Evolutionary conservation across 352 stramenopile species (phyloP).

Genomic region (Globisporangium lucens): DNA sequence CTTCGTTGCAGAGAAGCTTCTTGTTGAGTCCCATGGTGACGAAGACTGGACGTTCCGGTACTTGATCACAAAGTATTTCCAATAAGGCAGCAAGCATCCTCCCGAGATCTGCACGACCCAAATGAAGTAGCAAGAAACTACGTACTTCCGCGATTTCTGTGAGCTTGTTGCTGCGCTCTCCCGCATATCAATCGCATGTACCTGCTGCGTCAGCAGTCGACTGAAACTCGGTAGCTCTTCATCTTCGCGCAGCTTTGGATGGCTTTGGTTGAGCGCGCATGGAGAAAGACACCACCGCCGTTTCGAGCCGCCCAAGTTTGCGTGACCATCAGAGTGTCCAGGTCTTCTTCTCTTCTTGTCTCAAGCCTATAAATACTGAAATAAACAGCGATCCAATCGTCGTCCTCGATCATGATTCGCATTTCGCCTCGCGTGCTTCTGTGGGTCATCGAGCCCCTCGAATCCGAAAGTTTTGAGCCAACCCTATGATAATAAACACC

Average conservation of each 20-base stretch:
- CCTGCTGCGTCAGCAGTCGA: not conserved
- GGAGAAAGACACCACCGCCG: not conserved
- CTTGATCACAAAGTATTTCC: slow-evolving; percentile 24
- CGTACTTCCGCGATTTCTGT: not conserved
- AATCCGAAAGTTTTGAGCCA: too few species aligned
- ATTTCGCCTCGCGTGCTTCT: not conserved
- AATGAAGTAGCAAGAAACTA: not conserved
- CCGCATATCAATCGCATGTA: not conserved
- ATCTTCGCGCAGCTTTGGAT: not conserved
- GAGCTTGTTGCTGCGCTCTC: not conserved
- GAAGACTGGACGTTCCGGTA: slow-evolving; percentile 62
- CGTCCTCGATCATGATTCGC: slow-evolving; percentile 8
- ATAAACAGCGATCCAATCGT: not conserved
- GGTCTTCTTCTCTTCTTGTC: slow-evolving; percentile 1
- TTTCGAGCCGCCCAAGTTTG: too few species aligned
- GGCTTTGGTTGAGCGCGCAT: not conserved
- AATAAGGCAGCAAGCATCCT: not conserved
- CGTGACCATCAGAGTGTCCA: not conserved
- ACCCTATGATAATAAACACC: not conserved
- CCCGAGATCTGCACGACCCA: not conserved
- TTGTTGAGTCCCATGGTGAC: slow-evolving; percentile 37
- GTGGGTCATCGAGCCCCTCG: not conserved
- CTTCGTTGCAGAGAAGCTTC: slow-evolving; percentile 45
- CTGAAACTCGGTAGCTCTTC: not conserved
- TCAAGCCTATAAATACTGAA: slow-evolving; percentile 1